These are phyloP conservation scores for Strigomonas culicis DNA, from an alignment of 208 protist species.

Conservation along the genomic window DNA sequence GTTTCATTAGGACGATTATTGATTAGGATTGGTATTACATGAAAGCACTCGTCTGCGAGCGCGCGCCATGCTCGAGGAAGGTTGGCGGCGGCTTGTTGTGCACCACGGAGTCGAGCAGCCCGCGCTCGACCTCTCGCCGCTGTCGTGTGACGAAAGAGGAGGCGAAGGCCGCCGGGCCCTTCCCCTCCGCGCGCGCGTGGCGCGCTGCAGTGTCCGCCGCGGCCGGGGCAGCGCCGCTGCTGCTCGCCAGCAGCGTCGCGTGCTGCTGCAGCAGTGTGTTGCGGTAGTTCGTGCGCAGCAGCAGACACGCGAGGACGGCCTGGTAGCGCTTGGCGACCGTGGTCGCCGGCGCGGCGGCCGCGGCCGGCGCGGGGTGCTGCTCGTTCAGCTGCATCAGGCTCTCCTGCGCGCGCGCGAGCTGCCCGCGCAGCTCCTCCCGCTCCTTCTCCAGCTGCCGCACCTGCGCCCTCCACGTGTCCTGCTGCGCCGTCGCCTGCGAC, in stretches of 20 bases:
- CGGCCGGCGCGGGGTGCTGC: conserved; percentile 12
- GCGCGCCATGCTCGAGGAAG: too few species aligned
- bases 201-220: not conserved
- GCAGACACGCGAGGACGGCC: conserved; percentile 36
- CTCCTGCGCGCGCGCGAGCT: not conserved
- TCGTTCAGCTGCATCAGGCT: conserved; percentile 10
- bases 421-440: conserved; percentile 37
- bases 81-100: conserved; percentile 10
- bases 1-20: too few species aligned
- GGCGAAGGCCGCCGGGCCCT: conserved; percentile 16
- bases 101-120: conserved; percentile 52
- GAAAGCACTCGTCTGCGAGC: too few species aligned
- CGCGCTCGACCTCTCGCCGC: conserved; percentile 53
- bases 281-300: conserved; percentile 56
- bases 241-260: conserved; percentile 31
- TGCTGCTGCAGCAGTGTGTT: conserved; percentile 71
- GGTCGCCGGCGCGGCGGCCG: not conserved
- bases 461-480: conserved; percentile 42
- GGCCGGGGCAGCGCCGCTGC: conserved; percentile 9
- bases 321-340: conserved; percentile 18
- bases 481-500: not conserved
- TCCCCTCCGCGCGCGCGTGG: conserved; percentile 17
- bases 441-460: conserved; percentile 57
- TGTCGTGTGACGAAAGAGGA: conserved; percentile 58
- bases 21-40: too few species aligned